Evolutionary conservation across 2,329 filamentous ascomycete species (phyloP).

Genomic region (Ceratocystis lukuohia): DNA sequence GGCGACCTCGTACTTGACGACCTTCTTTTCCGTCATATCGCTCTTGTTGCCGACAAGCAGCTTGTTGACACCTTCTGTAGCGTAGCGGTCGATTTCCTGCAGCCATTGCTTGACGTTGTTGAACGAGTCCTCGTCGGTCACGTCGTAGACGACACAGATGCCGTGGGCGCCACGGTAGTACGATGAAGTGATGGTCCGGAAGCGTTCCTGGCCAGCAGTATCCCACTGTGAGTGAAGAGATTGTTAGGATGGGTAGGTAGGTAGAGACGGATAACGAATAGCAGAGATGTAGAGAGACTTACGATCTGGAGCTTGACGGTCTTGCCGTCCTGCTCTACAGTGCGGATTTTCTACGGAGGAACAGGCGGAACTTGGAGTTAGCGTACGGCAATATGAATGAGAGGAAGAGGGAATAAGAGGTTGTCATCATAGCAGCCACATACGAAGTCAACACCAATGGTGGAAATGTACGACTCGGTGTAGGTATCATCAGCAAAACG

Average conservation of each 20-base stretch:
- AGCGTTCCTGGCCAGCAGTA: slow-evolving; percentile 96
- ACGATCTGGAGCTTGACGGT: slow-evolving; percentile 99
- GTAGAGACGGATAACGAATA: neutral
- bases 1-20: slow-evolving; percentile 97
- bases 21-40: slow-evolving; percentile 99
- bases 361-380: slow-evolving; percentile 14
- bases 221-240: slow-evolving; percentile 59
- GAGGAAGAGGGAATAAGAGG: slow-evolving; percentile 1
- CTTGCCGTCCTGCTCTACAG: slow-evolving; percentile 98
- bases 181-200: slow-evolving; percentile 98
- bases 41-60: slow-evolving; percentile 99
- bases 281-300: slow-evolving; percentile 28
- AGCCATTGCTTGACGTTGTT: slow-evolving; percentile 99
- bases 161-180: slow-evolving; percentile 99
- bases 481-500: slow-evolving; percentile 99
- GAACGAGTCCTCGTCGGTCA: slow-evolving; percentile 99
- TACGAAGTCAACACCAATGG: slow-evolving; percentile 98
- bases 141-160: slow-evolving; percentile 99
- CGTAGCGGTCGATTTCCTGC: slow-evolving; percentile 98
- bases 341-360: slow-evolving; percentile 79
- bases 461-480: slow-evolving; percentile 99
- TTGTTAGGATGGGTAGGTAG: neutral
- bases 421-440: slow-evolving; percentile 29
- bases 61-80: slow-evolving; percentile 99
- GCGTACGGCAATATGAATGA: slow-evolving; percentile 19